phyloP scores from a whole-genome alignment of 805 yeast species.

The Yarrowia osloensis region DNA sequence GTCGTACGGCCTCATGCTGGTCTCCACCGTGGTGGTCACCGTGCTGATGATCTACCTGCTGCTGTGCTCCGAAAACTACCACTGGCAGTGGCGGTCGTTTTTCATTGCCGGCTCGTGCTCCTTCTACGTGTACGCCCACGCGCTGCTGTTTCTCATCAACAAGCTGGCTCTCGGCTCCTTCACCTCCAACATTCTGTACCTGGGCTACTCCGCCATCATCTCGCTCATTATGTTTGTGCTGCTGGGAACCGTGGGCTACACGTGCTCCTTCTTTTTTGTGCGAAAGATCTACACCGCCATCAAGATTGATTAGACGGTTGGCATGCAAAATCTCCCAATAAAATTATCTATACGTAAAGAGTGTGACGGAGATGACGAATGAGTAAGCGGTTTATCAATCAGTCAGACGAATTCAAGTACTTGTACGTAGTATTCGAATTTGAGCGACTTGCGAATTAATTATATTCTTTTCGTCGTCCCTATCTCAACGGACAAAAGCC shows the following conservation, averaged over 20 bases:
- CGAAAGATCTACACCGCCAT: conserved; percentile 79
- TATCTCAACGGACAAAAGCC: too few species aligned
- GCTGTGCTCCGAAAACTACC: conserved; percentile 86
- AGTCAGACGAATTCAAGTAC: too few species aligned
- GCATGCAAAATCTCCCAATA: too few species aligned
- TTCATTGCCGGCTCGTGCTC: conserved; percentile 89
- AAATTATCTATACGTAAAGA: too few species aligned
- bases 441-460: too few species aligned
- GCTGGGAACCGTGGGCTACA: conserved; percentile 86
- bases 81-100: conserved; percentile 96
- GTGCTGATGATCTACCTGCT: conserved; percentile 79
- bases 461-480: too few species aligned
- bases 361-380: too few species aligned
- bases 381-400: too few species aligned
- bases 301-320: conserved; percentile 64
- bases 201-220: conserved; percentile 78
- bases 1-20: conserved; percentile 77
- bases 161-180: conserved; percentile 71
- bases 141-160: conserved; percentile 54
- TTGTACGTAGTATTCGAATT: too few species aligned
- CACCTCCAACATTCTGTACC: conserved; percentile 72
- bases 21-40: conserved; percentile 80
- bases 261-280: conserved; percentile 71
- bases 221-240: conserved; percentile 71
- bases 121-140: conserved; percentile 78